phyloP scores from a whole-genome alignment of 1,284 basidiomycete species.

The Trichosporon asahii region DNA sequence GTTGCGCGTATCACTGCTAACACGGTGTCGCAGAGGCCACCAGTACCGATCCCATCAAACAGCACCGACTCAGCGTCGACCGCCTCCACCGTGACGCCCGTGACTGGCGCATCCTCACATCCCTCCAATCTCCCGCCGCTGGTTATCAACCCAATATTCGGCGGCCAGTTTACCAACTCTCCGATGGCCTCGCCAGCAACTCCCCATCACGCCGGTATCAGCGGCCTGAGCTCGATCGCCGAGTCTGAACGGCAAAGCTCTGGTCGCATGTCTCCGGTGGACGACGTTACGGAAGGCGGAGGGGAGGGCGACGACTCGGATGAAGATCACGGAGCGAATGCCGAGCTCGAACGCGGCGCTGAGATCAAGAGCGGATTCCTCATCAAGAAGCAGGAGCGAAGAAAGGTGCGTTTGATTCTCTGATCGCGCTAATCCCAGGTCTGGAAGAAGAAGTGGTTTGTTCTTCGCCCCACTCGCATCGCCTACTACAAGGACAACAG shows the following conservation, averaged over 20 bases:
- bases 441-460: conserved; percentile 99
- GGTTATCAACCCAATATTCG: conserved; percentile 28
- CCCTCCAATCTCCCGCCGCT: conserved; percentile 46
- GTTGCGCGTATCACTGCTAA: background rate
- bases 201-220: conserved; percentile 13
- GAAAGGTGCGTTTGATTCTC: conserved; percentile 64
- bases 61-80: conserved; percentile 6
- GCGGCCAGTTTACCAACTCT: conserved; percentile 18
- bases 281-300: conserved; percentile 54
- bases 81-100: conserved; percentile 3
- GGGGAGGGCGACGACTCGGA: conserved; percentile 68
- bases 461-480: conserved; percentile 82
- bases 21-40: conserved; percentile 46
- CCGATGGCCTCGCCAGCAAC: conserved; percentile 30
- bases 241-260: conserved; percentile 23
- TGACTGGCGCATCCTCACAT: conserved; percentile 74
- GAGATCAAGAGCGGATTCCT: conserved; percentile 88
- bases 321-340: conserved; percentile 51
- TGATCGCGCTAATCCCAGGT: conserved; percentile 12
- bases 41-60: conserved; percentile 47
- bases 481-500: conserved; percentile 94
- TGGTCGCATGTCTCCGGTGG: background rate
- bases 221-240: conserved; percentile 38
- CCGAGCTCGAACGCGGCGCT: conserved; percentile 62
- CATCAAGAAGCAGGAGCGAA: conserved; percentile 91